Percentiles rank a stretch among this genome's conserved stretches.
Conservation (phyloP, 129 eudicot genomes). For the Chrysanthemum seticuspe region DNA sequence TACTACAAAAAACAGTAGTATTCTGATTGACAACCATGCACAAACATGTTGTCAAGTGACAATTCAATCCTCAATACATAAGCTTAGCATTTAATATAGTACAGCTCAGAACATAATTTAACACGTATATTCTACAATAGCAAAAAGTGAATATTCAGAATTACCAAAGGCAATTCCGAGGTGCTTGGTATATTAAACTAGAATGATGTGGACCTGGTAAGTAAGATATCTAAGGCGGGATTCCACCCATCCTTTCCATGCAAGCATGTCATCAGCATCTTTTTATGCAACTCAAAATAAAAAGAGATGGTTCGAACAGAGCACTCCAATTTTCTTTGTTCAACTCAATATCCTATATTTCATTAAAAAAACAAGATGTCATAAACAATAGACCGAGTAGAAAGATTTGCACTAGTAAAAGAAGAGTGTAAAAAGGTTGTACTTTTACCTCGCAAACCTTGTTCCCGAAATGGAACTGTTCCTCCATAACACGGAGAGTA, state of each 20-base stretch:
- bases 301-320: constrained; percentile 40
- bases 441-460: constrained; percentile 40
- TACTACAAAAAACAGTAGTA: neutral
- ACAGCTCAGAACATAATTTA: too few species aligned
- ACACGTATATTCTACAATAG: neutral
- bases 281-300: constrained; percentile 45
- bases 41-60: too few species aligned
- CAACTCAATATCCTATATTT: constrained; percentile 38
- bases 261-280: constrained; percentile 36
- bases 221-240: constrained; percentile 45
- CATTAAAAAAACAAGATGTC: constrained; percentile 13
- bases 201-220: constrained; percentile 28
- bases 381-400: neutral
- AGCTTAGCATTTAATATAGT: too few species aligned
- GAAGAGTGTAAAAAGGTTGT: neutral
- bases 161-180: neutral
- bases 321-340: constrained; percentile 40
- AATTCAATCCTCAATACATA: too few species aligned
- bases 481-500: constrained; percentile 44
- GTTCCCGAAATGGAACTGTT: constrained; percentile 38
- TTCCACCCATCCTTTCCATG: constrained; percentile 51
- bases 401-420: constrained; percentile 3
- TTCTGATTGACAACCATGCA: neutral
- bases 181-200: constrained; percentile 1
- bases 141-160: neutral